phyloP scores from a whole-genome alignment of 1,284 basidiomycete species.

The Albatrellus sp. region DNA sequence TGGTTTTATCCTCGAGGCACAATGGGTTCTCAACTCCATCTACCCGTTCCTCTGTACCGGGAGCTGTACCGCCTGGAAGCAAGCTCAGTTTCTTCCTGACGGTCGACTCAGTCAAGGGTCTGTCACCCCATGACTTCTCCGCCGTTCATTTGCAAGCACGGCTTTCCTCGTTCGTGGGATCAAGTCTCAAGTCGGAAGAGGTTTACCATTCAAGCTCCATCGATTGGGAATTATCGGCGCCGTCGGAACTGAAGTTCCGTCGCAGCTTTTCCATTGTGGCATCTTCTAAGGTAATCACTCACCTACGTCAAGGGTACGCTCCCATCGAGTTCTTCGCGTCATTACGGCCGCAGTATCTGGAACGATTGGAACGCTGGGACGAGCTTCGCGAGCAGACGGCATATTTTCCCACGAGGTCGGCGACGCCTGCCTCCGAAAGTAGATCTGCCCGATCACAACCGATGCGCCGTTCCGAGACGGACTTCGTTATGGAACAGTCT shows the following conservation, averaged over 20 bases:
- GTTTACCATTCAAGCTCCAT: conserved; percentile 66
- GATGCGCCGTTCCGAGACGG: conserved; percentile 87
- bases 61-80: conserved; percentile 54
- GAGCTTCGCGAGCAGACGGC: conserved; percentile 67
- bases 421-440: conserved; percentile 15
- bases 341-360: conserved; percentile 70
- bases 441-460: conserved; percentile 29
- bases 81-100: conserved; percentile 75
- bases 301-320: conserved; percentile 66
- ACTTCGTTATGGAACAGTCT: conserved; percentile 79
- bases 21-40: conserved; percentile 43
- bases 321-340: conserved; percentile 84
- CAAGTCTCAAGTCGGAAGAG: conserved; percentile 62
- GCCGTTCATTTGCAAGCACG: conserved; percentile 77
- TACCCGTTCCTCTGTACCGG: conserved; percentile 52
- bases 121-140: conserved; percentile 79
- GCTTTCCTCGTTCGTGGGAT: conserved; percentile 70
- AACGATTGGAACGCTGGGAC: conserved; percentile 85
- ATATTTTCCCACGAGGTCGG: conserved; percentile 9
- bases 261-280: conserved; percentile 71
- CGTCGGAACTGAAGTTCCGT: conserved; percentile 71
- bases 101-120: conserved; percentile 77
- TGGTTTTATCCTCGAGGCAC: conserved; percentile 50
- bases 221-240: conserved; percentile 59
- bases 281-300: conserved; percentile 59